Conservation (phyloP, 106 monocot species). For the Phalaenopsis equestris region DNA sequence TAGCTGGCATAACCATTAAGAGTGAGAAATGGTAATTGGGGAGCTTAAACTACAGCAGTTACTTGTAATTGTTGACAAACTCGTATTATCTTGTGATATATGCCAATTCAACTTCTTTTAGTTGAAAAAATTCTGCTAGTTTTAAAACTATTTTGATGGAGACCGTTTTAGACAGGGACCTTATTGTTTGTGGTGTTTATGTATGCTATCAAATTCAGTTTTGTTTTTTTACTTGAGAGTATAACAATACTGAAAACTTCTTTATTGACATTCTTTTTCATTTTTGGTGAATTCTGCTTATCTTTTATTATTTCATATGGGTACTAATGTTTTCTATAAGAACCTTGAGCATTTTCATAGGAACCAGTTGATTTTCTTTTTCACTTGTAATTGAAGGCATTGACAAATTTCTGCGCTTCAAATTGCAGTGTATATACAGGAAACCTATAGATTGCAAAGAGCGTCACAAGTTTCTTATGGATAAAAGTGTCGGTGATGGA, state of each 20-base stretch:
- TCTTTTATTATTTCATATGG: neutral
- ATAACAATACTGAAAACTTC: neutral
- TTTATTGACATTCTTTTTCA: neutral
- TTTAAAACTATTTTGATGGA: neutral
- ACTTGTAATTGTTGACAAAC: neutral
- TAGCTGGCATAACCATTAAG: neutral
- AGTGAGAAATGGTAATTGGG: neutral
- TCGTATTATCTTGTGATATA: neutral
- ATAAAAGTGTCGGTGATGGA: constrained; percentile 79
- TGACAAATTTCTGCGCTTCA: constrained; percentile 10
- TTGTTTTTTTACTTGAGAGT: neutral
- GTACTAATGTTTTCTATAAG: neutral
- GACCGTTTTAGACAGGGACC: neutral
- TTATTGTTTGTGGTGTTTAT: neutral
- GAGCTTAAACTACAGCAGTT: neutral
- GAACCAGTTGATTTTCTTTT: neutral
- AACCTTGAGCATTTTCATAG: constrained; percentile 4
- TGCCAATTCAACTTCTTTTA: neutral
- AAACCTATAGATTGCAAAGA: constrained; percentile 92
- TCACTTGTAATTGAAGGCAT: constrained; percentile 5
- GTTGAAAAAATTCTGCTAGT: neutral
- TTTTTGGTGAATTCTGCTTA: neutral
- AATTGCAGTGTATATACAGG: constrained; percentile 67
- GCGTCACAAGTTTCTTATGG: constrained; percentile 81
- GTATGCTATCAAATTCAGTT: neutral